Base-by-base conservation (phyloP, 352 stramenopile genomes). In the Globisporangium nodosum region DNA sequence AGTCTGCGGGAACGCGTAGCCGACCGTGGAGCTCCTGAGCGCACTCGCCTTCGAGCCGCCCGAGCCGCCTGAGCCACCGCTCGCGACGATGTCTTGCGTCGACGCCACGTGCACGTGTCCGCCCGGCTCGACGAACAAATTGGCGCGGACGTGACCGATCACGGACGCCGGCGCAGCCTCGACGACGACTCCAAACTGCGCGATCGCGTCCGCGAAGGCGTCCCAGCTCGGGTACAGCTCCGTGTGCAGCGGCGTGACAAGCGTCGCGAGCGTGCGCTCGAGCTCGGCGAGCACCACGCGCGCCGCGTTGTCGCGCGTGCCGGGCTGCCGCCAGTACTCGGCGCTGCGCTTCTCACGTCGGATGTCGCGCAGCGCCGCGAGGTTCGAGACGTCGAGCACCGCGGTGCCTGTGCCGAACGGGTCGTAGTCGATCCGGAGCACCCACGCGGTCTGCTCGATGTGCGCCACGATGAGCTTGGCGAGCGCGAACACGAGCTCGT, bases 401-500 rank as follows among this genome's bases (percentile, higher is more conserved):
- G 80, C 80, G 18, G 79, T 71, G 35, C 85, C 83, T 8, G 74
- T 74, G 45, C 71, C 79, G 21, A 87, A 73, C 45, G 83, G 76
- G 30, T 96, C 87, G 42, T 83, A 76, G 57, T 97, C 89, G 5
- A 97, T 61, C 63, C 86, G 87, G 48, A 97, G 68, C 18, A 91
- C 45, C 90, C 88, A 96, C 18, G 63, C 63, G 45, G 69, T 68
- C 37, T 95, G 67, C 27, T 96, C 81, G 30, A 96, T 61, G 60
- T 97, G 84, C 42, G 82, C 65, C 21, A 92, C 74, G 46, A 92
- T 87, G 45, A 97, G 80, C 62, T 96, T 95, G 27, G 87, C 76
- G 20, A 97, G 72, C 20, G 88, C 73, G 21, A 88, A 70, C 27
- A 87, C 73, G 15, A 97, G 52, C 54, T 97, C 89, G 40, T 95